Conservation (phyloP, 176 grass and related monocot genomes). For the Oryza glumipatula region DNA sequence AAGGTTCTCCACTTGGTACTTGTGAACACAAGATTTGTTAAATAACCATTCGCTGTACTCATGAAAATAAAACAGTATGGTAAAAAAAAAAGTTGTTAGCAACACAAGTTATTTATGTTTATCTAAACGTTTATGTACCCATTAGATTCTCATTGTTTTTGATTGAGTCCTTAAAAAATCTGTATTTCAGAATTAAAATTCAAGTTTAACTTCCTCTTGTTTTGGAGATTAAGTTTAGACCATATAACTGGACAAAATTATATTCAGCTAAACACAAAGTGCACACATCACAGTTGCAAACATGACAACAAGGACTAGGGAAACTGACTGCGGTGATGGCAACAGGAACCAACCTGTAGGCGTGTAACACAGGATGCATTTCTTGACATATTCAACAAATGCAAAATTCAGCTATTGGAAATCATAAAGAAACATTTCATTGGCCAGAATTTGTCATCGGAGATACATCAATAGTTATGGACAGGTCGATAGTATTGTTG, state of each 20-base stretch:
- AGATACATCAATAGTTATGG: neutral
- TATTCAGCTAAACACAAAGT: neutral
- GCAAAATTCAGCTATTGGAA: neutral
- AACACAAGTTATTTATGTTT: neutral
- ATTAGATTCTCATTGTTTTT: neutral
- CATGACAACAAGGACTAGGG: neutral
- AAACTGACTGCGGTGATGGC: neutral
- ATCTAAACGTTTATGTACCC: neutral
- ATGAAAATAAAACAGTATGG: too few relatives aligned
- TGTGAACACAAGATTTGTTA: neutral
- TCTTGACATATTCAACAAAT: neutral
- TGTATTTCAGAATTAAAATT: too few relatives aligned
- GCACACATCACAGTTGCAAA: neutral
- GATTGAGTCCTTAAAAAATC: too few relatives aligned
- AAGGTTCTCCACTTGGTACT: neutral
- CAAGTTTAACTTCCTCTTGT: neutral
- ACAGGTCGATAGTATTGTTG: neutral
- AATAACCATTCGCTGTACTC: neutral
- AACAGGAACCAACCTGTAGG: neutral
- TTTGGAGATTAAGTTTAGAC: neutral
- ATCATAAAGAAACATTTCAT: slow-evolving; percentile 3
- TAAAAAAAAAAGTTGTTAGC: too few relatives aligned
- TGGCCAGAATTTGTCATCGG: slow-evolving; percentile 10
- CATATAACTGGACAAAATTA: neutral
- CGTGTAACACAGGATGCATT: neutral